Percentiles rank a stretch among this genome's conserved stretches.
phyloP scores from a whole-genome alignment of 352 stramenopile genomes.

The Phytophthora quininea region DNA sequence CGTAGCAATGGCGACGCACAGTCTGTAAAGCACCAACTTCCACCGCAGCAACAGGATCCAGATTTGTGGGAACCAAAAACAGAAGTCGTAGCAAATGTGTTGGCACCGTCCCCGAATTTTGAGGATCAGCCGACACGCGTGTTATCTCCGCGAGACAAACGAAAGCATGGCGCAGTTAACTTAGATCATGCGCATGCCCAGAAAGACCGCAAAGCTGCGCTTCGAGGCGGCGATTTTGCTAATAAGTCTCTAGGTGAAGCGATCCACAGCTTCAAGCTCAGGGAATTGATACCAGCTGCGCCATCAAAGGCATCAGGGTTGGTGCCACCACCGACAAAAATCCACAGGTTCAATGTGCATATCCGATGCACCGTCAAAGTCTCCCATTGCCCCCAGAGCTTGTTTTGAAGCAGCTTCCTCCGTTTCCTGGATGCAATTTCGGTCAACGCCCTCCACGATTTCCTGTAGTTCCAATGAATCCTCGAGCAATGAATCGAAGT shows the following conservation, averaged over 20 bases:
- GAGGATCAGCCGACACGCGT: neutral
- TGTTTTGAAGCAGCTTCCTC: slow-evolving; percentile 15
- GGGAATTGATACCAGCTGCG: slow-evolving; percentile 20
- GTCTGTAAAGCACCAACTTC: slow-evolving; percentile 41
- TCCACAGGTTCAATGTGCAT: slow-evolving; percentile 16
- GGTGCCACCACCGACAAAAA: slow-evolving; percentile 12
- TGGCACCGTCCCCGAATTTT: slow-evolving; percentile 3
- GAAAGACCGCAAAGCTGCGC: slow-evolving; percentile 23
- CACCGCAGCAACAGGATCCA: slow-evolving; percentile 62
- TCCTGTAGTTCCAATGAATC: neutral
- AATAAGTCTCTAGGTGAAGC: slow-evolving; percentile 72
- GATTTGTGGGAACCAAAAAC: slow-evolving; percentile 23
- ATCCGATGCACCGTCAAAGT: slow-evolving; percentile 22
- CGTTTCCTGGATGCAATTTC: slow-evolving; percentile 1
- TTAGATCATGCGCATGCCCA: neutral
- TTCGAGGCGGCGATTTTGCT: slow-evolving; percentile 66
- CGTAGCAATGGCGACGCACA: slow-evolving; percentile 6
- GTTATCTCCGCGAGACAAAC: slow-evolving; percentile 1
- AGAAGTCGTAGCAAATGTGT: neutral
- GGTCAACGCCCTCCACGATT: slow-evolving; percentile 8
- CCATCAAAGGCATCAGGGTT: slow-evolving; percentile 1
- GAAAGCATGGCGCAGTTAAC: slow-evolving; percentile 3
- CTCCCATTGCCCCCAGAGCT: slow-evolving; percentile 12
- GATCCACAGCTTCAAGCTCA: slow-evolving; percentile 55
- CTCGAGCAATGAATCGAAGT: slow-evolving; percentile 5